Evolutionary conservation across 257 asterid genomes (phyloP).

Genomic region (Ilex asprella): DNA sequence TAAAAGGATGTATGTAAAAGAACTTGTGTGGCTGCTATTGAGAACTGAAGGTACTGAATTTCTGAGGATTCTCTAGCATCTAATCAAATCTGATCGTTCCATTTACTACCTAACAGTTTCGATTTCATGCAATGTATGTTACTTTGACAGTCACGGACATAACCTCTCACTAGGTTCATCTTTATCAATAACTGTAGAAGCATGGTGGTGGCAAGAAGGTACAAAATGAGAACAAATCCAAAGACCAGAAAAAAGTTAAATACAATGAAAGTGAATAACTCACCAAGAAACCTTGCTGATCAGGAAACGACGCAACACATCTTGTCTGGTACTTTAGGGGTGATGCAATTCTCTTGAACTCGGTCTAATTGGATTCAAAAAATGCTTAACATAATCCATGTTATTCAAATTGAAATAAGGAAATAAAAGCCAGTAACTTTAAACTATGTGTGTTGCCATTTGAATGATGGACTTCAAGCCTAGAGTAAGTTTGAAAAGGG

Average conservation of each 20-base stretch:
- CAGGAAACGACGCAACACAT: constrained; percentile 96
- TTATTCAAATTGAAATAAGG: not conserved
- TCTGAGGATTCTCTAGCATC: too few species aligned
- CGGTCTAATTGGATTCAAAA: constrained; percentile 44
- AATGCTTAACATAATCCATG: not conserved
- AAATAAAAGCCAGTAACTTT: not conserved
- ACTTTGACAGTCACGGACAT: not conserved
- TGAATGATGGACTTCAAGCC: not conserved
- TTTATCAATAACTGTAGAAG: too few species aligned
- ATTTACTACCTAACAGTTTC: too few species aligned
- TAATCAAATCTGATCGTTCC: too few species aligned
- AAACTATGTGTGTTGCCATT: not conserved
- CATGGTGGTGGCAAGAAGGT: not conserved
- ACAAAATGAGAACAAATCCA: not conserved
- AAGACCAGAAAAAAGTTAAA: not conserved
- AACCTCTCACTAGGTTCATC: not conserved
- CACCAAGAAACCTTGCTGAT: constrained; percentile 94
- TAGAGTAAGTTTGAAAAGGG: not conserved
- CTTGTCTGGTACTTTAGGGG: constrained; percentile 96
- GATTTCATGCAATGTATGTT: too few species aligned
- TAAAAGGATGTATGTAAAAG: too few species aligned
- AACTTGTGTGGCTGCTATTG: too few species aligned
- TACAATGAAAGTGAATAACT: constrained; percentile 20
- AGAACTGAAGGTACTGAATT: too few species aligned
- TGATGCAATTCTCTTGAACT: constrained; percentile 76